Base-by-base conservation (phyloP, 805 yeast genomes). In the Metschnikowia bowlesiae region DNA sequence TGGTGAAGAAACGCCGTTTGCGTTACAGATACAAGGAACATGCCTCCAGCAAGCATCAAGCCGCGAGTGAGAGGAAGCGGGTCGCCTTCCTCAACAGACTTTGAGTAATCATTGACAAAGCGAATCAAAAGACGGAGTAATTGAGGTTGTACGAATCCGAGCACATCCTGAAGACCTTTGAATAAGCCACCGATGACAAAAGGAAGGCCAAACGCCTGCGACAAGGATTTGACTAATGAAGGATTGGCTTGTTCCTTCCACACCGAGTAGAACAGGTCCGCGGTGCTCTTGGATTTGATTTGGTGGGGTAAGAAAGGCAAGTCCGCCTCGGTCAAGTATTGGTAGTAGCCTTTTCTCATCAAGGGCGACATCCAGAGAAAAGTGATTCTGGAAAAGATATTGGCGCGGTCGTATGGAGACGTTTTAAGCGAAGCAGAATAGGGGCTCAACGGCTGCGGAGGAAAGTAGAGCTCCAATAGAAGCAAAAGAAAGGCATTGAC, bases 341-440 rank as follows among this genome's bases (percentile, higher is more conserved):
- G 81, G 39, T 75, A 70, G 60, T 85, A 86, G 13, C 98, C 98
- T 47, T 80, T 80, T 57, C 71, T 79, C 84, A 94, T 89, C 60
- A 94, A 71, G 1, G 79, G 82, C 16, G 89, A 83, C 96, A 94
- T 89, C 98, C 99, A 94, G 29, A 83, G 71, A 65, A 94, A 92
- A 0, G 96, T 84, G 46, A 92, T 71, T 47, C 80, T 74, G 2
- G 96, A 85, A 55, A 92, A 81, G n/a, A 90, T 70, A 63, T 91
- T 84, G 10, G 56, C 62, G 3, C 52, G 41, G 49, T 43, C 62
- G 40, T 47, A 58, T 1, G 61, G 61, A 16, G 62, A 57, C n/a
- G 32, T 31, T 6, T 51, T 48, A 30, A 41, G 30, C n/a, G 49
- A 50, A 9, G 34, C 16, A 6, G 31, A 31, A 43, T 37, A 48